Conservation (phyloP, 2,329 filamentous ascomycete genomes). For the Sphaerulina musiva region DNA sequence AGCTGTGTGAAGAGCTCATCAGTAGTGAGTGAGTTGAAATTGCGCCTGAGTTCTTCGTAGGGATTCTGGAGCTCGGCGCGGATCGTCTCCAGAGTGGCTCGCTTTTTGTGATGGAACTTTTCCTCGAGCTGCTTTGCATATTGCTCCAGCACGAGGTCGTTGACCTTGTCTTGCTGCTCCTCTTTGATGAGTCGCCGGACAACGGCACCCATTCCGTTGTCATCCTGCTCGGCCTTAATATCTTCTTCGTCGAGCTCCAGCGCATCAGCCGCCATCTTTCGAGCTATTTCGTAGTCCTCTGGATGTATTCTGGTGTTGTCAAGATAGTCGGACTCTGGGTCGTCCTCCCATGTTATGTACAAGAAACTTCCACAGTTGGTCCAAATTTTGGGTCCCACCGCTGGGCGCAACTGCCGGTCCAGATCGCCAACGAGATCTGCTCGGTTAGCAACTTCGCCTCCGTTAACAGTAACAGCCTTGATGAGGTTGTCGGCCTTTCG, state of each 20-base stretch:
- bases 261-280: slow-evolving; percentile 97
- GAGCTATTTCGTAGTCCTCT: slow-evolving; percentile 94
- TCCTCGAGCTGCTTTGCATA: slow-evolving; percentile 92
- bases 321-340: slow-evolving; percentile 68
- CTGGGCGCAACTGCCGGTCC: slow-evolving; percentile 52
- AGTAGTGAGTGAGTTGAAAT: slow-evolving; percentile 62
- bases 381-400: slow-evolving; percentile 86
- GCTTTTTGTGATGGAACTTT: slow-evolving; percentile 90
- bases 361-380: slow-evolving; percentile 96
- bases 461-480: slow-evolving; percentile 88
- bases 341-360: slow-evolving; percentile 66
- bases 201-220: slow-evolving; percentile 82
- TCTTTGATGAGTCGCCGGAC: slow-evolving; percentile 93
- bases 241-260: slow-evolving; percentile 96
- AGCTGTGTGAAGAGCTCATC: slow-evolving; percentile 94
- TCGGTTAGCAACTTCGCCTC: slow-evolving; percentile 74
- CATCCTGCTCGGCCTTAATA: slow-evolving; percentile 86
- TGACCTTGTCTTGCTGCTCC: slow-evolving; percentile 87
- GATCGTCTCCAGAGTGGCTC: slow-evolving; percentile 92
- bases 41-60: slow-evolving; percentile 86
- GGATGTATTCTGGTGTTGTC: slow-evolving; percentile 97
- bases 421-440: slow-evolving; percentile 85
- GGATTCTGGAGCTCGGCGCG: slow-evolving; percentile 85
- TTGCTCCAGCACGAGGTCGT: slow-evolving; percentile 91
- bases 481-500: slow-evolving; percentile 79